Evolutionary conservation across 2,329 filamentous ascomycete species (phyloP), one percentile per base, ranked within the genome.

Genomic region (Neodidymelliopsis sp.): DNA sequence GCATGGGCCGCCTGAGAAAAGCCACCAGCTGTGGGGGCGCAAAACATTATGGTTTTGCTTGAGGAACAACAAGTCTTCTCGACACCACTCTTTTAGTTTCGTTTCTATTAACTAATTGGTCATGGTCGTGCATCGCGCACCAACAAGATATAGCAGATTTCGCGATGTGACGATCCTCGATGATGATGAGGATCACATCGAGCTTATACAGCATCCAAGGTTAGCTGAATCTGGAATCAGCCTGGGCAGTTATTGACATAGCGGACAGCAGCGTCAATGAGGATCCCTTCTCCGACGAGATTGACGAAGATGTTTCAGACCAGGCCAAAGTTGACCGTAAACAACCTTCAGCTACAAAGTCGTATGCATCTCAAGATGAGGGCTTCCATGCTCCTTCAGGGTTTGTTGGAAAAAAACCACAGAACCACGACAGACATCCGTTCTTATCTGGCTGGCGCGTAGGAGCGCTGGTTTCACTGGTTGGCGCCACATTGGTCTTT

Each of bases 381-480:
- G 24, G 19, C 30, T 28, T 30, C 13, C 24, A 13, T 23, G 25
- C 24, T 25, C 18, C 29, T 12, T 23, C 45, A 11, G 27, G 15
- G 7, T 9, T 24, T 6, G 10, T 25, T 6, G 11, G 27, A 4
- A 5, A 25, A 10, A 29, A 34, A 31, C 2, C 22, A 4, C 35
- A 29, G 23, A 15, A 18, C 33, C 20, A 16, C 15, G n/a, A 25
- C 8, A 23, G 15, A 38, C 25, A 13, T 31, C 23, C n/a, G 19
- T 31, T 50, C 6, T 25, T 44, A 8, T 22, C 43, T 3, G 45
- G 49, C 13, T 56, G 53, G 53, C 53, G 49, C 9, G 18, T 37
- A 4, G 53, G 53, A 12, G 53, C 31, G 22, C 23, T 55, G 4
- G n/a, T 38, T 2, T 44, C 52, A 15, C 24, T 55, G 7, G 12